Evolutionary conservation across 192 early-diverging fungal genomes (phyloP).

Genomic region (Coemansia brasiliensis): DNA sequence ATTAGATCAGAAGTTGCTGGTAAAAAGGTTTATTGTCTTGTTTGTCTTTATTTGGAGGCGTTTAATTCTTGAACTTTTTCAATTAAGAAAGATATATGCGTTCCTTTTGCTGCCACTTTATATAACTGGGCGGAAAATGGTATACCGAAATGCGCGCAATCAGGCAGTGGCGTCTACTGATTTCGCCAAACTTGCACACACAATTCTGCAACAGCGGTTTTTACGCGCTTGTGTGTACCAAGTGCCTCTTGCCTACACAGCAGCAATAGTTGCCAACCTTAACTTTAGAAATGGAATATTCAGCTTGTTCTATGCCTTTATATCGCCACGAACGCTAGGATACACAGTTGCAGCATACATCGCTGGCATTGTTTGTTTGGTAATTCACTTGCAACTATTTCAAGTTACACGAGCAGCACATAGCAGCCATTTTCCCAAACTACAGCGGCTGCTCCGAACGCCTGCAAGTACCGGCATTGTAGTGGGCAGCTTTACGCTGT

Average conservation of each 20-base stretch:
- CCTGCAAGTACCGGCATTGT: slow-evolving; percentile 18
- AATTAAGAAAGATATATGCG: no score
- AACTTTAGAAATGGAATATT: slow-evolving; percentile 25
- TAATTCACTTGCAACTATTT: slow-evolving; percentile 30
- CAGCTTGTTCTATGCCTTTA: slow-evolving; percentile 20
- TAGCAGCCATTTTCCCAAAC: slow-evolving; percentile 39
- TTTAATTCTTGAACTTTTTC: no score
- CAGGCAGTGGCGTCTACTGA: slow-evolving; percentile 39
- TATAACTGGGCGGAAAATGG: slow-evolving; percentile 10
- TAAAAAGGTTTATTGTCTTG: no score
- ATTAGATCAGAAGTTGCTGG: no score
- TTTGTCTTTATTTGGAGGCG: no score
- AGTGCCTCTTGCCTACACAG: slow-evolving; percentile 35
- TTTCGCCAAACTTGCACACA: slow-evolving; percentile 45
- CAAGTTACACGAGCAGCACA: slow-evolving; percentile 38
- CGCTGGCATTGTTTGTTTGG: slow-evolving; percentile 21
- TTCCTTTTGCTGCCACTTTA: no score
- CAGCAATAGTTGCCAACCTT: slow-evolving; percentile 33
- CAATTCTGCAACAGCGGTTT: slow-evolving; percentile 36
- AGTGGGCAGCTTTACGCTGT: slow-evolving; percentile 13
- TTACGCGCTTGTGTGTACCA: slow-evolving; percentile 48
- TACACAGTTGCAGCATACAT: slow-evolving; percentile 36
- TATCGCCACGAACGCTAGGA: slow-evolving; percentile 35
- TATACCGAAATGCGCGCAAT: slow-evolving; percentile 32
- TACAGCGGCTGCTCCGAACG: slow-evolving; percentile 48